phyloP scores from a whole-genome alignment of 2,329 filamentous ascomycete species.

The Daldinia sp. region DNA sequence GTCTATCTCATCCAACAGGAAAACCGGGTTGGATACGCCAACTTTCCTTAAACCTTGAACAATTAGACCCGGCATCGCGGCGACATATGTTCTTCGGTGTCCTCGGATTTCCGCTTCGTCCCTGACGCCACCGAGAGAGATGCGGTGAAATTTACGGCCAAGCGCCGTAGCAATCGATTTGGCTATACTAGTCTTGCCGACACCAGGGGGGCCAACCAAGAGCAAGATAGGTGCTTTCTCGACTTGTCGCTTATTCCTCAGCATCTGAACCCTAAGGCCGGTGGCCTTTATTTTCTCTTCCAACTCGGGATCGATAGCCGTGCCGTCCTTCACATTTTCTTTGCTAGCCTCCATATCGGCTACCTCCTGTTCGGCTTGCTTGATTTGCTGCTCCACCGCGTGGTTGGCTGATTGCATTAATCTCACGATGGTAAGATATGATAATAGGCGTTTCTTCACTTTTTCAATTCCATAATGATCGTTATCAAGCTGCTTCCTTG shows the following conservation, averaged over 20 bases:
- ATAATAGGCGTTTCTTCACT: slow-evolving; percentile 95
- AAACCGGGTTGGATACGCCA: slow-evolving; percentile 93
- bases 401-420: slow-evolving; percentile 93
- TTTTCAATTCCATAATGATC: slow-evolving; percentile 97
- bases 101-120: slow-evolving; percentile 98
- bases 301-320: slow-evolving; percentile 54
- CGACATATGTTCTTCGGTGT: slow-evolving; percentile 94
- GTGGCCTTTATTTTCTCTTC: slow-evolving; percentile 57
- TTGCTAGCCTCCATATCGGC: slow-evolving; percentile 59
- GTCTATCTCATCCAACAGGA: slow-evolving; percentile 97
- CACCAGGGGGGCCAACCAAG: slow-evolving; percentile 91
- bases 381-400: slow-evolving; percentile 83
- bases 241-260: slow-evolving; percentile 85
- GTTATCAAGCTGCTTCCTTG: slow-evolving; percentile 90
- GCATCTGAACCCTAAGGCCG: slow-evolving; percentile 76
- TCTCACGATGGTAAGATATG: slow-evolving; percentile 95
- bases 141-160: slow-evolving; percentile 95
- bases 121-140: slow-evolving; percentile 93
- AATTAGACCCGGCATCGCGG: slow-evolving; percentile 97
- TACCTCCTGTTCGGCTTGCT: slow-evolving; percentile 70
- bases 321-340: slow-evolving; percentile 49
- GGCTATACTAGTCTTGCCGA: slow-evolving; percentile 95
- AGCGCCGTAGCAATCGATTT: slow-evolving; percentile 92
- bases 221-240: slow-evolving; percentile 97
- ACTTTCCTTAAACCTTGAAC: slow-evolving; percentile 96